Base-by-base conservation (phyloP, 2,329 filamentous ascomycete genomes). In the Sphaerulina musiva region DNA sequence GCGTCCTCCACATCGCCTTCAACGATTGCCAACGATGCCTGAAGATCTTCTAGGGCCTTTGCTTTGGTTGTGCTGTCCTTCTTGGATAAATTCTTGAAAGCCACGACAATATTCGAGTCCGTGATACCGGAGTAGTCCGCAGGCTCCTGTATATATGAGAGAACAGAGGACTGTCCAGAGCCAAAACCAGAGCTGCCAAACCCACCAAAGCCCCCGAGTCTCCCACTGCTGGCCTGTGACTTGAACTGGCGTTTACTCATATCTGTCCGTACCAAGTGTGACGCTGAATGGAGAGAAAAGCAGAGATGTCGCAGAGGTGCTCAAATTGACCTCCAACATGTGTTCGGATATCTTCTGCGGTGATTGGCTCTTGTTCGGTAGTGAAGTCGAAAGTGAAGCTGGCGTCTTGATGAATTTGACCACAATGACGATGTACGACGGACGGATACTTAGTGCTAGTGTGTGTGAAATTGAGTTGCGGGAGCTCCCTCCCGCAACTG, bases 1-100 rank as follows among this genome's bases (percentile, higher is more conserved):
- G 84, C 78, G 62, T 95, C 88, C 66, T 96, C 90, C 14, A 87
- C 75, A 32, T 83, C 85, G 17, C 64, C 57, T 78, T 80, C 68
- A 69, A 78, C 41, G 71, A 78, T 69, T 75, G 79, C 76, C 39
- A 88, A 75, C 66, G 86, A 80, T 34, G 79, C 70, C 46, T 89
- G 78, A 17, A 98, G 73, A 49, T 97, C 92, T 64, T 97, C 91
- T 29, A 98, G 75, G 0, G 89, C 92, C 70, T 92, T 95, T 6
- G 86, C 80, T 69, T 95, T 95, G 38, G 93, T 98, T 9, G 84
- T 95, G 65, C 85, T 86, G 73, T 96, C 92, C 72, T 93, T 95
- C 74, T 97, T 98, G 48, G 85, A 79, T 3, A 96, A 73, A 63
- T 95, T 95, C 72, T 96, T 95, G 74, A 96, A 89, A n/a, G 85